Evolutionary conservation across 2,329 filamentous ascomycete species (phyloP).

Genomic region (Aspergillus sp.): DNA sequence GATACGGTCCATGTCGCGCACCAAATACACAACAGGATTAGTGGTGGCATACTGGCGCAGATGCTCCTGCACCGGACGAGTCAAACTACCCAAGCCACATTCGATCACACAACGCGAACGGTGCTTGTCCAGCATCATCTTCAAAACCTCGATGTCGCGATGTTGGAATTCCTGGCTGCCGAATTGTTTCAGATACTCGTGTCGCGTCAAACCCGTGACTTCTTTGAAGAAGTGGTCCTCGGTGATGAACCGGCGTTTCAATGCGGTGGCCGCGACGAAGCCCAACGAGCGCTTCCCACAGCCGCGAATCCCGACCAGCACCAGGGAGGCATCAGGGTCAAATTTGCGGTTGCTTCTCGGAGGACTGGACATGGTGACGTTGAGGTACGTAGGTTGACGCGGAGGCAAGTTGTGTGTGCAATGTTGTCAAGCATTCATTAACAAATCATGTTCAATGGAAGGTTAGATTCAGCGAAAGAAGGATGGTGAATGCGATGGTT

Average conservation of each 20-base stretch:
- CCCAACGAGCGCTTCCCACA: slow-evolving; percentile 44
- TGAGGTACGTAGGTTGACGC: no score
- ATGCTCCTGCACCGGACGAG: slow-evolving; percentile 40
- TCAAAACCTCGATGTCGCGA: slow-evolving; percentile 41
- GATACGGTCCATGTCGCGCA: slow-evolving; percentile 41
- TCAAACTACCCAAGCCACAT: slow-evolving; percentile 43
- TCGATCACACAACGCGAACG: slow-evolving; percentile 42
- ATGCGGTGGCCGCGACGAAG: slow-evolving; percentile 41
- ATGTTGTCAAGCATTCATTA: not conserved
- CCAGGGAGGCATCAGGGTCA: slow-evolving; percentile 38
- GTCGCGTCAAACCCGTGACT: slow-evolving; percentile 39
- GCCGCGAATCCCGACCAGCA: slow-evolving; percentile 44
- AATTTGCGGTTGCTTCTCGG: slow-evolving; percentile 25
- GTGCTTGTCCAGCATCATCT: slow-evolving; percentile 45
- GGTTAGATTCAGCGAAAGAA: not conserved
- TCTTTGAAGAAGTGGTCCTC: slow-evolving; percentile 46
- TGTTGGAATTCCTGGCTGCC: slow-evolving; percentile 43
- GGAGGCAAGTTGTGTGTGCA: not conserved
- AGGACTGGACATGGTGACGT: slow-evolving; percentile 6
- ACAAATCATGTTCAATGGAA: not conserved
- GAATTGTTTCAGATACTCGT: slow-evolving; percentile 39
- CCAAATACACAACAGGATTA: slow-evolving; percentile 41
- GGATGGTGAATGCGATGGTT: not conserved
- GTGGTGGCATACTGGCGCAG: slow-evolving; percentile 35
- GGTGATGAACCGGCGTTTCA: slow-evolving; percentile 43